Conservation (phyloP, 163 green algal species). For the Scenedesmus sp. region DNA sequence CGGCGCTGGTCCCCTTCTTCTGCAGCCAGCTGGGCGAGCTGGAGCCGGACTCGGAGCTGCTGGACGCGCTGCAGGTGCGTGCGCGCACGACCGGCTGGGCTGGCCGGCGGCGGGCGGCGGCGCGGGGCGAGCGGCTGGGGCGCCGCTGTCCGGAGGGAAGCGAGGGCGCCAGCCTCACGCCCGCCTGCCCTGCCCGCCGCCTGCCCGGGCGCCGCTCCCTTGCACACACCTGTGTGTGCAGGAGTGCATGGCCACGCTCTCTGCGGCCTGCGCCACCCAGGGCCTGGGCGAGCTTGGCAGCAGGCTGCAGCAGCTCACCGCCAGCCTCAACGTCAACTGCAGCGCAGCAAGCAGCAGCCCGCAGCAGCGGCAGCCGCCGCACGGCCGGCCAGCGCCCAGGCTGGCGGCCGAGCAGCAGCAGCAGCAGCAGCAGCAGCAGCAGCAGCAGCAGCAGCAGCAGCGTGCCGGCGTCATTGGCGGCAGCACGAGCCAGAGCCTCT, state of each 20-base stretch:
- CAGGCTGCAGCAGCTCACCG: slow-evolving; percentile 48
- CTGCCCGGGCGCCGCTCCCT: too few species aligned
- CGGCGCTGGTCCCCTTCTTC: slow-evolving; percentile 77
- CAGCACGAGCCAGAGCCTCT: slow-evolving; percentile 12
- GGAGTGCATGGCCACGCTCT: slow-evolving; percentile 18
- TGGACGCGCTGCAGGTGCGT: neutral
- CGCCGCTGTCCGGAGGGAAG: too few species aligned
- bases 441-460: neutral
- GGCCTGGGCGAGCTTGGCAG: slow-evolving; percentile 53
- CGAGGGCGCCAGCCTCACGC: too few species aligned
- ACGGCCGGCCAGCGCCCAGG: neutral
- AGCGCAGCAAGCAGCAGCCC: neutral
- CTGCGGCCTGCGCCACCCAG: slow-evolving; percentile 55
- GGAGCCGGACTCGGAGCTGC: slow-evolving; percentile 38
- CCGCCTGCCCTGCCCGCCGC: too few species aligned
- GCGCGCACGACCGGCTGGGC: neutral
- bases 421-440: slow-evolving; percentile 9
- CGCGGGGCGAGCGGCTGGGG: too few species aligned
- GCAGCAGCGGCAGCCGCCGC: neutral
- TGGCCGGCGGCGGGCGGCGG: too few species aligned
- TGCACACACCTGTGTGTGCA: too few species aligned
- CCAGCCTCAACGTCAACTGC: slow-evolving; percentile 17
- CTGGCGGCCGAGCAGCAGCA: neutral
- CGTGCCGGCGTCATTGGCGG: neutral
- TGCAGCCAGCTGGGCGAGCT: slow-evolving; percentile 45